Evolutionary conservation across 2,329 filamentous ascomycete species (phyloP), one percentile per base, ranked within the genome.

Genomic region (Colletotrichum musicola): DNA sequence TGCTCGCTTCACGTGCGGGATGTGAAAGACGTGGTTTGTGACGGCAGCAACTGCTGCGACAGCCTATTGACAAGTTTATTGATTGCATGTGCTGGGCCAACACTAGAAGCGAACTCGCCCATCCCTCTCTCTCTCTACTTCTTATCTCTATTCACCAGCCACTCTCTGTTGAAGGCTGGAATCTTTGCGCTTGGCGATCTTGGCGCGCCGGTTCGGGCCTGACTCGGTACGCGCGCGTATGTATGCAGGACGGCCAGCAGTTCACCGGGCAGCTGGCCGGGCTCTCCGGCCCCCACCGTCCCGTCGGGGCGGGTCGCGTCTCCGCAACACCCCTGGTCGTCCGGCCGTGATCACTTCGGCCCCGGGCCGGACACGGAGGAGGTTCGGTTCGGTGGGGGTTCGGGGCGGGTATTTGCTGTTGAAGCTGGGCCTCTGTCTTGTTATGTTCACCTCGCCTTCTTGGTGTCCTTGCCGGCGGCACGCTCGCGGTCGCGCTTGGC

Each of bases 401-500:
- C 46, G 30, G 44, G 51, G 49, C 40, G 42, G 40, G 40, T 13
- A 13, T 14, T 53, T 62, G 69, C 69, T 71, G 69, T 71, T 71
- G 69, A 71, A 71, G 69, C 69, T 55, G 59, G 58, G 62, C 53
- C 62, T 64, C 59, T 35, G 30, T 35, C 44, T 35, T 53, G 30
- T n/a, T 49, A 56, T 62, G 14, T 69, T 81, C 79, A 88, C 72
- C 82, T 83, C 72, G 81, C 78, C 81, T 89, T 89, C 82, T 88
- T 88, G 73, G 79, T 79, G 64, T 81, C 79, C 50, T 80, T 77
- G 60, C 74, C 78, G 55, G 79, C 82, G 35, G 84, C 85, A 71
- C 85, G 83, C 77, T 89, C 85, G 65, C 81, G 81, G 65, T 94
- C 92, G 69, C 93, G 87, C 89, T 96, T 97, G 73, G 91, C 92